Percentiles rank a stretch among this genome's conserved stretches.
These are phyloP conservation scores for Euphrasia arctica DNA, from an alignment of 305 asterid species.

Conservation along the genomic window DNA sequence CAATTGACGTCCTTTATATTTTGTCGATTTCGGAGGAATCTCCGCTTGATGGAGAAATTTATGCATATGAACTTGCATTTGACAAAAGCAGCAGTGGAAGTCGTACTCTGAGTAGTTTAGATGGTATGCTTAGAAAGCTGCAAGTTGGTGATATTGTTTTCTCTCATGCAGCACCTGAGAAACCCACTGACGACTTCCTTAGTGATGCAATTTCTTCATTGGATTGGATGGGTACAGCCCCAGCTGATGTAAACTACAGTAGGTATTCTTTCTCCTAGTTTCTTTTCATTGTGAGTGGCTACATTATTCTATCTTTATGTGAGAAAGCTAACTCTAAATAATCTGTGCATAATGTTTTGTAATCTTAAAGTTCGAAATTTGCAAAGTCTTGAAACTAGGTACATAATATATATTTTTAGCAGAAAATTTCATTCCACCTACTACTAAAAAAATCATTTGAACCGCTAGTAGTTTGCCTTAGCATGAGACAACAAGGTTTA, in stretches of 20 bases:
- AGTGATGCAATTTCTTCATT: conserved; percentile 54
- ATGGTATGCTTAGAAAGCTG: conserved; percentile 58
- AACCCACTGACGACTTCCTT: conserved; percentile 31
- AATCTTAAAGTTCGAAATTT: neutral
- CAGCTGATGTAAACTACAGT: conserved; percentile 72
- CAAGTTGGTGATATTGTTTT: conserved; percentile 58
- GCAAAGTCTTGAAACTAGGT: conserved; percentile 4
- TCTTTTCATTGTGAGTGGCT: conserved; percentile 17
- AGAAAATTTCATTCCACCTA: neutral
- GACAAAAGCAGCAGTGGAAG: conserved; percentile 40
- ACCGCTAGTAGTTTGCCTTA: conserved; percentile 1
- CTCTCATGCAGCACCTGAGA: conserved; percentile 42
- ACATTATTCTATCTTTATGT: neutral
- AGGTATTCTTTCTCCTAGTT: conserved; percentile 46
- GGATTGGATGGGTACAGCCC: conserved; percentile 94
- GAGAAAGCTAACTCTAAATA: neutral
- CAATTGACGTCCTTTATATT: conserved; percentile 61
- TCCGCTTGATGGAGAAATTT: conserved; percentile 33
- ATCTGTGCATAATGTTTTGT: conserved; percentile 14
- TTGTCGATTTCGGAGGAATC: conserved; percentile 63
- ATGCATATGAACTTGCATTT: conserved; percentile 61
- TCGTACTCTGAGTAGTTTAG: conserved; percentile 39
- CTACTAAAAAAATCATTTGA: conserved; percentile 11
- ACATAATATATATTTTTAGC: neutral
- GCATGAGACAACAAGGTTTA: too few species aligned